Conservation (phyloP, 768 basidiomycete species). For the Tricholoma hemisulphureum region DNA sequence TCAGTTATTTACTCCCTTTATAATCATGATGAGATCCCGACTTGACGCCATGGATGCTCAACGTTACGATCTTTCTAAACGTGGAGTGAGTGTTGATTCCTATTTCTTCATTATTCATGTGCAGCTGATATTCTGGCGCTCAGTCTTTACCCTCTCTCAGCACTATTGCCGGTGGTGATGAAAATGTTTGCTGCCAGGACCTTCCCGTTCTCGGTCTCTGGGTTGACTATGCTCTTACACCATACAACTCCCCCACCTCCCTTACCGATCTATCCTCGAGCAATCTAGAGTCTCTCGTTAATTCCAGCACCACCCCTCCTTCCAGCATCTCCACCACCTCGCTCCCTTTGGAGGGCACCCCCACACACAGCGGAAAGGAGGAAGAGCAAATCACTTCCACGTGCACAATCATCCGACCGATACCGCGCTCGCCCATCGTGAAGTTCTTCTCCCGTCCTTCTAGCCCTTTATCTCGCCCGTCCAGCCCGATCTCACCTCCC, state of each 20-base stretch:
- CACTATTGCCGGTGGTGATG: not conserved
- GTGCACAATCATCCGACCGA: conserved; percentile 39
- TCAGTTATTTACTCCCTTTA: conserved; percentile 4
- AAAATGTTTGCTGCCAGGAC: not conserved
- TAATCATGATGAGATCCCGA: conserved; percentile 5
- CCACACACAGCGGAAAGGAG: conserved; percentile 6
- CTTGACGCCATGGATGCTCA: conserved; percentile 27
- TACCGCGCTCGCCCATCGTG: conserved; percentile 24
- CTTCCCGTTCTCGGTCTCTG: not conserved
- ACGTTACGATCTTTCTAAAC: conserved; percentile 26
- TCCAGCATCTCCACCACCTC: conserved; percentile 3
- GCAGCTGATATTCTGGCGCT: not conserved
- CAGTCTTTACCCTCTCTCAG: conserved; percentile 2
- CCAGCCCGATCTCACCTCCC: conserved; percentile 25
- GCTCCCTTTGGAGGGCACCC: conserved; percentile 3
- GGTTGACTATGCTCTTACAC: not conserved
- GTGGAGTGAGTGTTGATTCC: conserved; percentile 16
- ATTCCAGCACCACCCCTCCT: not conserved
- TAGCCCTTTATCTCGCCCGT: conserved; percentile 26
- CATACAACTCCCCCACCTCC: conserved; percentile 2
- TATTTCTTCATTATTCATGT: not conserved
- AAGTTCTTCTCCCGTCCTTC: conserved; percentile 31
- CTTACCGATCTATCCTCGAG: not conserved
- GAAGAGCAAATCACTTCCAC: conserved; percentile 32
- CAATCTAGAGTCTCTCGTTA: not conserved